These are phyloP conservation scores for Globisporangium spiculum DNA, from an alignment of 352 stramenopile genomes.

Conservation along the genomic window DNA sequence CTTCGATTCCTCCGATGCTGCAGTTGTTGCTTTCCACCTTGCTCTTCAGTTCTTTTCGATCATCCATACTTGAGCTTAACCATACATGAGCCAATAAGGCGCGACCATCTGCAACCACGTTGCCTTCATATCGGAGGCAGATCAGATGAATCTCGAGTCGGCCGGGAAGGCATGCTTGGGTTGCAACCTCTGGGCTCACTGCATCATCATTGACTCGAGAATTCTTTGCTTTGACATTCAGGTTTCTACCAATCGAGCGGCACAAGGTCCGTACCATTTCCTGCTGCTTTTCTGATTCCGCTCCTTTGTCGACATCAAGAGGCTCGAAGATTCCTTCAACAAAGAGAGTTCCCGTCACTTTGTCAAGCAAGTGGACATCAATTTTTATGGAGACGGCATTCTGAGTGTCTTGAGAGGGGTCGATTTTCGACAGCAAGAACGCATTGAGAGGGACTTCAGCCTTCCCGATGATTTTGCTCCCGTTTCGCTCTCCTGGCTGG, in stretches of 20 bases:
- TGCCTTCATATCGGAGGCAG: constrained; percentile 14
- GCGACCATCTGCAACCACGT: constrained; percentile 8
- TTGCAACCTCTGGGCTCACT: background rate
- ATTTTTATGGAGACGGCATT: constrained; percentile 28
- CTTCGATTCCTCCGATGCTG: constrained; percentile 9
- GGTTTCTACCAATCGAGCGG: constrained; percentile 10
- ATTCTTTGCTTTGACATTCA: constrained; percentile 17
- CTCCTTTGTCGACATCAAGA: constrained; percentile 15
- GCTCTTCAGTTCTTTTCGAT: constrained; percentile 32
- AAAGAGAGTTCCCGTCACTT: constrained; percentile 31
- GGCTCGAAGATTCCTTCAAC: constrained; percentile 49
- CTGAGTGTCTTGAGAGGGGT: constrained; percentile 3
- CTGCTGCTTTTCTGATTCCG: background rate
- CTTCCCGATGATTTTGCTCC: constrained; percentile 35
- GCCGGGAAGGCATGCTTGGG: constrained; percentile 14
- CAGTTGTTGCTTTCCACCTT: constrained; percentile 9
- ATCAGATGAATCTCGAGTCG: constrained; percentile 41
- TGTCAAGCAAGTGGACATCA: constrained; percentile 25
- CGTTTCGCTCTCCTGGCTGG: constrained; percentile 41
- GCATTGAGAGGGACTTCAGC: constrained; percentile 38
- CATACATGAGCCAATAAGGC: constrained; percentile 33
- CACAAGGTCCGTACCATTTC: constrained; percentile 8
- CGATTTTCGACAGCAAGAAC: constrained; percentile 23
- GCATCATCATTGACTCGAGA: background rate
- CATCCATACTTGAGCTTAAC: constrained; percentile 32